Evolutionary conservation across 371 early-diverging fungal genomes (phyloP).

Genomic region (Capillidium rhysosporum): DNA sequence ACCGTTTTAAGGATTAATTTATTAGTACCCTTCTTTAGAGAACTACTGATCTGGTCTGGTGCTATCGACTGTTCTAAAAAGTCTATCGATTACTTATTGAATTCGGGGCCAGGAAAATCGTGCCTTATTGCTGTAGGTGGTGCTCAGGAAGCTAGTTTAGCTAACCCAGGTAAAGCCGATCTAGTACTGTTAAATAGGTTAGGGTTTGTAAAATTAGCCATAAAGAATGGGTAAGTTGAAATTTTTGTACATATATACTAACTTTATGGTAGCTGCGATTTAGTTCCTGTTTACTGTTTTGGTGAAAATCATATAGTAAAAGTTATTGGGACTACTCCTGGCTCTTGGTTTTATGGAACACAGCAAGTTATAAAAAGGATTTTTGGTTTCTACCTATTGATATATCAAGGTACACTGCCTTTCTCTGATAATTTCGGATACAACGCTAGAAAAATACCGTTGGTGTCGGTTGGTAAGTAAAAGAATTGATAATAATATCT

Average conservation of each 20-base stretch:
- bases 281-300: conserved; percentile 59
- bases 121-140: conserved; percentile 57
- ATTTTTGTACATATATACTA: background rate
- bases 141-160: conserved; percentile 45
- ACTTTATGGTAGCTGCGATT: conserved; percentile 14
- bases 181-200: conserved; percentile 44
- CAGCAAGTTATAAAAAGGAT: background rate
- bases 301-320: conserved; percentile 48
- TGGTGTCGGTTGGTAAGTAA: conserved; percentile 8
- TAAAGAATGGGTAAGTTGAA: conserved; percentile 28
- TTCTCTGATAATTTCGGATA: conserved; percentile 5
- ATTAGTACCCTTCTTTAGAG: conserved; percentile 49
- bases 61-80: conserved; percentile 21
- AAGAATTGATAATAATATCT: background rate
- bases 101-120: conserved; percentile 45
- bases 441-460: conserved; percentile 4
- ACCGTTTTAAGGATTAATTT: conserved; percentile 38
- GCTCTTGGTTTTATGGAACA: background rate
- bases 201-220: conserved; percentile 64
- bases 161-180: conserved; percentile 38
- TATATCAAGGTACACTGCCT: background rate
- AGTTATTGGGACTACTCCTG: background rate
- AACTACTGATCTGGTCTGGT: conserved; percentile 43
- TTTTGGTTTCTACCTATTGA: background rate
- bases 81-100: conserved; percentile 49